These are phyloP conservation scores for Parasitella parasitica DNA, from an alignment of 371 early-diverging fungal genomes.

Conservation along the genomic window DNA sequence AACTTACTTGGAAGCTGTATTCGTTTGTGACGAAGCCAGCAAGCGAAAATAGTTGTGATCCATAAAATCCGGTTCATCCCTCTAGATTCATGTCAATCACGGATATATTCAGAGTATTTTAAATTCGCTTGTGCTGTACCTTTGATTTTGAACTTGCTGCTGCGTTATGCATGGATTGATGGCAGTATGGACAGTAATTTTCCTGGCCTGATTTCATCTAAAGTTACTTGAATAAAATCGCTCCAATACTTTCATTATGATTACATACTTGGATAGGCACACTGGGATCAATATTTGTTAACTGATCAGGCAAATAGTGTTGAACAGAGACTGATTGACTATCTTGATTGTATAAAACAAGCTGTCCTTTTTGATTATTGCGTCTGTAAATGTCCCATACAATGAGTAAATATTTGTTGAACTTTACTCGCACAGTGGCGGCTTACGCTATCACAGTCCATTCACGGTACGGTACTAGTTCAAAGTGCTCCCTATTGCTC, in stretches of 20 bases:
- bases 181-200: conserved; percentile 39
- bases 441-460: conserved; percentile 56
- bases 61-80: conserved; percentile 48
- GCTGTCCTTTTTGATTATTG: conserved; percentile 42
- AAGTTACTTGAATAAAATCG: not conserved
- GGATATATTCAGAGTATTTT: not conserved
- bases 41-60: conserved; percentile 69
- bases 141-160: not conserved
- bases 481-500: conserved; percentile 19
- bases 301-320: conserved; percentile 22
- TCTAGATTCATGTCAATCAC: not conserved
- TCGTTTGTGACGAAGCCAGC: conserved; percentile 37
- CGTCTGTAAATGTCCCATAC: too few relatives aligned
- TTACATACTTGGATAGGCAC: not conserved
- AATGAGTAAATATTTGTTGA: too few relatives aligned
- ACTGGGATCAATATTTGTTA: not conserved
- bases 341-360: conserved; percentile 50
- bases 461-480: conserved; percentile 55
- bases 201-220: not conserved
- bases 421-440: too few relatives aligned
- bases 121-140: not conserved
- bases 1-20: conserved; percentile 36
- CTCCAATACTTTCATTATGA: not conserved
- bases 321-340: conserved; percentile 43
- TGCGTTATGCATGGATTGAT: conserved; percentile 23